These are phyloP conservation scores for Neobulgaria alba DNA, from an alignment of 2,329 filamentous ascomycete species.

Conservation along the genomic window DNA sequence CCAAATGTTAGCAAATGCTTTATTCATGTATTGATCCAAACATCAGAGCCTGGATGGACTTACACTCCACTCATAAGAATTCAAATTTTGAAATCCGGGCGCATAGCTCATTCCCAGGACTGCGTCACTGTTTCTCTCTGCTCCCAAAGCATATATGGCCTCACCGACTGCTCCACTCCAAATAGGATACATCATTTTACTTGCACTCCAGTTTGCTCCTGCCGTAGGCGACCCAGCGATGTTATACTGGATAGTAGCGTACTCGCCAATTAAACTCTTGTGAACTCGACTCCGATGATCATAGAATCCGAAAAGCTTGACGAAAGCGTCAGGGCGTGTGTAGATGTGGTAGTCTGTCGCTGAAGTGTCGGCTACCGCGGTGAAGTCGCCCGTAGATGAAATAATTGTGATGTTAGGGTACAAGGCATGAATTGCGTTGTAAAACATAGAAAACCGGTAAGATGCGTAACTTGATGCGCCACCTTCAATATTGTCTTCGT, in stretches of 20 bases:
- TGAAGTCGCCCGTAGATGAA: conserved; percentile 18
- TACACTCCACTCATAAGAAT: conserved; percentile 23
- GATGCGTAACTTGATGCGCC: conserved; percentile 31
- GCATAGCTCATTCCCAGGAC: conserved; percentile 23
- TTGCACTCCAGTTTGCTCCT: conserved; percentile 11
- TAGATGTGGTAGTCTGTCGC: conserved; percentile 23
- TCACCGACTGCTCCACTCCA: conserved; percentile 25
- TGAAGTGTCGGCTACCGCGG: conserved; percentile 6
- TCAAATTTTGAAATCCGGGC: conserved; percentile 24
- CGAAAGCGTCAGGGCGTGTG: conserved; percentile 19
- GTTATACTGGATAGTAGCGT: conserved; percentile 22
- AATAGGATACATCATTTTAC: conserved; percentile 12
- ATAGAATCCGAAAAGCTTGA: conserved; percentile 16
- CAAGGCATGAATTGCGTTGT: conserved; percentile 35
- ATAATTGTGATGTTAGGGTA: conserved; percentile 37
- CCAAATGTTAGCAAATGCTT: no score
- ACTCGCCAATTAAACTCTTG: conserved; percentile 23
- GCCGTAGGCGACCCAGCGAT: conserved; percentile 1
- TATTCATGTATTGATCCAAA: no score
- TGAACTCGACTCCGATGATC: conserved; percentile 15
- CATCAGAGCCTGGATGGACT: no score
- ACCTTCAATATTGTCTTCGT: conserved; percentile 35
- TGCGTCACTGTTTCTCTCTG: conserved; percentile 22
- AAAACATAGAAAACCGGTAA: conserved; percentile 38
- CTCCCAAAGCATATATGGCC: conserved; percentile 20